phyloP scores from a whole-genome alignment of 352 stramenopile species.

The Pythium brassicae region DNA sequence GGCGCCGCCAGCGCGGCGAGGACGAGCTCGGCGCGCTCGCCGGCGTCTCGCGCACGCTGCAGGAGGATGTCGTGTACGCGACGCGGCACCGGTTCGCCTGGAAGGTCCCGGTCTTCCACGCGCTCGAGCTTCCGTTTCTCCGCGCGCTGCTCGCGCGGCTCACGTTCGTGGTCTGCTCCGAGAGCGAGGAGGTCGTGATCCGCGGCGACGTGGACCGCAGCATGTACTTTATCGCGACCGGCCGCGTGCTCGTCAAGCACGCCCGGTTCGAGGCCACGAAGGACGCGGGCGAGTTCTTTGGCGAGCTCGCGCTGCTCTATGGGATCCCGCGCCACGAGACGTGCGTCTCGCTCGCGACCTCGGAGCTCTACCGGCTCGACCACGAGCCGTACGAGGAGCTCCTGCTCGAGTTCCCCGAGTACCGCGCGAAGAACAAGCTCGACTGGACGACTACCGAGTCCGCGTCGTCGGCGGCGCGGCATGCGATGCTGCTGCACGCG shows the following conservation, averaged over 20 bases:
- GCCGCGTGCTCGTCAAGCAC: slow-evolving; percentile 56
- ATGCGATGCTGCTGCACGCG: slow-evolving; percentile 18
- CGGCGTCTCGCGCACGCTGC: slow-evolving; percentile 39
- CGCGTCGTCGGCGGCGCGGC: slow-evolving; percentile 11
- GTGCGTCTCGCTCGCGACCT: slow-evolving; percentile 46
- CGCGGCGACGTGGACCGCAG: slow-evolving; percentile 65
- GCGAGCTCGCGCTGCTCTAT: slow-evolving; percentile 61
- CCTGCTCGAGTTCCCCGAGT: slow-evolving; percentile 64
- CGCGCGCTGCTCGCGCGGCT: slow-evolving; percentile 49
- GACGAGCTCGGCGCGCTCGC: slow-evolving; percentile 47
- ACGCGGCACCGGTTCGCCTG: slow-evolving; percentile 48
- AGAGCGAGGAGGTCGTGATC: slow-evolving; percentile 67
- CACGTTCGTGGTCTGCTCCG: slow-evolving; percentile 59
- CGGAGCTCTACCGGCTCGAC: slow-evolving; percentile 70
- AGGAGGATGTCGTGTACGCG: slow-evolving; percentile 56
- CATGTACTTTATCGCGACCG: slow-evolving; percentile 77
- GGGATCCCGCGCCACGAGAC: slow-evolving; percentile 61
- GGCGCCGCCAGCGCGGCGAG: slow-evolving; percentile 44
- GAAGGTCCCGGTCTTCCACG: slow-evolving; percentile 43
- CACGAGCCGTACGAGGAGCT: slow-evolving; percentile 52
- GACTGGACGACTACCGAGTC: slow-evolving; percentile 41
- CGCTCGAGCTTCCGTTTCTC: slow-evolving; percentile 55
- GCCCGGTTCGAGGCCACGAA: slow-evolving; percentile 39
- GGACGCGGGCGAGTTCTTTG: slow-evolving; percentile 74
- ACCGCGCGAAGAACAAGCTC: slow-evolving; percentile 43